Base-by-base conservation (phyloP, 2,329 filamentous ascomycete species). In the Cladorrhinum sp. region DNA sequence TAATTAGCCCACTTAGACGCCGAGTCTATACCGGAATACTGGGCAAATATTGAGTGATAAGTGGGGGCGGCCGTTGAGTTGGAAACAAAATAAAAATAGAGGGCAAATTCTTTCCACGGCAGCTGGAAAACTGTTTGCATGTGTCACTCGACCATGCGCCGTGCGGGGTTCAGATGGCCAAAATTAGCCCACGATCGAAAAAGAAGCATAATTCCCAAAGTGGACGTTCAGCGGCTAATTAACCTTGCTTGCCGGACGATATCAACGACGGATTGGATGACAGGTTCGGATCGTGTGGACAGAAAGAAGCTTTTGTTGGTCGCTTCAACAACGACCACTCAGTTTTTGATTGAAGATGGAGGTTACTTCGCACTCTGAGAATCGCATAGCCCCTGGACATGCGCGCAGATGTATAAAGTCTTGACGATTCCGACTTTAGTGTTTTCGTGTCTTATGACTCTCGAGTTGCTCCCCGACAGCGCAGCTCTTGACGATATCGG, bases 101-200 rank as follows among this genome's bases (percentile, higher is more conserved):
- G 25, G 48, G 41, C 41, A 45, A 38, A 23, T 23, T 57, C n/a
- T 25, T 41, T 24, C 18, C 53, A 25, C 32, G 18, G 23, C 22
- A n/a, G 12, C 23, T 27, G 27, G 45, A 50, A 2, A 23, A 50
- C 16, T 8, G 38, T 55, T 27, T 45, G 41, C 41, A 7, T 32
- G 7, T 32, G 13, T 32, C 29, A n/a, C 23, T 13, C 51, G 51
- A 38, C 41, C 13, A 16, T n/a, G 3, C 49, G 22, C 4, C 20
- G 53, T 55, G 36, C 53, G 53, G 53, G 53, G 53, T 55, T 16
- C 18, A 24, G 1, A 25, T 8, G 7, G 54, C 56, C 60, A 65
- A 67, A 69, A 70, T 69, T 68, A 62, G 57, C 60, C 66, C 62
- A 61, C 62, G 64, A 62, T 61, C 59, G 59, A 63, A 61, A 59